These are phyloP conservation scores for Ganoderma resinaceum DNA, from an alignment of 1,284 basidiomycete genomes.

Conservation along the genomic window DNA sequence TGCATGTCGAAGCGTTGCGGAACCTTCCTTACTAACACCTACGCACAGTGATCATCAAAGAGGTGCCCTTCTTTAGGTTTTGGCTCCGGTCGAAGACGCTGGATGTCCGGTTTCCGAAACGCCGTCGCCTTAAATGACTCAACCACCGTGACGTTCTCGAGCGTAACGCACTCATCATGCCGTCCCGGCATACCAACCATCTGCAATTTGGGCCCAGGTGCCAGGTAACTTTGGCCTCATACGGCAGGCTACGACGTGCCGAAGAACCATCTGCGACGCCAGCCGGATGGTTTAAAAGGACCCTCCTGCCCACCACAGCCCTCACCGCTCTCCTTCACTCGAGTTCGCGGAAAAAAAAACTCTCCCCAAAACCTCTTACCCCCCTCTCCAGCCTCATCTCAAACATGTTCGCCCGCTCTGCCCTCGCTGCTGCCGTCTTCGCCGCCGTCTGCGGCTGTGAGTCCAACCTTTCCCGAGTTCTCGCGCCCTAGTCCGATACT, in stretches of 20 bases:
- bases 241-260: not conserved
- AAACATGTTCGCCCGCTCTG: conserved; percentile 19
- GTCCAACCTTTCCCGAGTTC: not conserved
- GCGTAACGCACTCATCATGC: not conserved
- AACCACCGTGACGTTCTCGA: not conserved
- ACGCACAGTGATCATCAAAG: no score
- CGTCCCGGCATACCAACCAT: no score
- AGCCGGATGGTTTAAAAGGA: conserved; percentile 5
- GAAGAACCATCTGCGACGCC: not conserved
- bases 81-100: not conserved
- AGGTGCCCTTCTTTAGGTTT: no score
- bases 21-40: no score
- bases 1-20: no score
- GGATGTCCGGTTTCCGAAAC: no score
- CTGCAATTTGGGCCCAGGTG: no score
- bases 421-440: conserved; percentile 7
- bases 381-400: not conserved
- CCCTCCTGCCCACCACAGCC: not conserved
- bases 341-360: conserved; percentile 5
- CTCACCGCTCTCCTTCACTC: conserved; percentile 20
- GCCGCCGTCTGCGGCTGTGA: conserved; percentile 13
- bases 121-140: no score
- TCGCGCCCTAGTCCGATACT: not conserved
- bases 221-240: not conserved
- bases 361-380: not conserved